phyloP scores from a whole-genome alignment of 495 filamentous ascomycete genomes.

The Tuber indicum region DNA sequence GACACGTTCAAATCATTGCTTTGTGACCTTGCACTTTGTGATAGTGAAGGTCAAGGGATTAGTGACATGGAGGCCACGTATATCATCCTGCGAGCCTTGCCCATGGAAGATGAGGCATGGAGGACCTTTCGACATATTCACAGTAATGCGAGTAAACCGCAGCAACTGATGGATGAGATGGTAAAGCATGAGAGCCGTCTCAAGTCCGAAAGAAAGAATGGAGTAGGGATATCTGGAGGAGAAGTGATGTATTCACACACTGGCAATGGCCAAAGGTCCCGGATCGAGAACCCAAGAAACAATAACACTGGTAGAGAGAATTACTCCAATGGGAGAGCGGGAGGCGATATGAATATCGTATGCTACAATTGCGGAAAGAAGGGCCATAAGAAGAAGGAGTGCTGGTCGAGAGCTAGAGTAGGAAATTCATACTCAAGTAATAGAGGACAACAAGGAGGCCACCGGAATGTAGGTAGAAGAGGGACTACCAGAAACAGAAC shows the following conservation, averaged over 20 bases:
- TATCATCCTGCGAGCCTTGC: background rate
- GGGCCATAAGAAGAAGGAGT: too few relatives aligned
- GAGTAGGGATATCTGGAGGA: background rate
- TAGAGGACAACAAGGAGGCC: too few relatives aligned
- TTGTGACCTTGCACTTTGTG: background rate
- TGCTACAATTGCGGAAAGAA: too few relatives aligned
- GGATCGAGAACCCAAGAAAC: fast-evolving
- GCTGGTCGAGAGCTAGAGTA: too few relatives aligned
- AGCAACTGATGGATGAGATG: background rate
- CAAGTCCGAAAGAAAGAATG: background rate
- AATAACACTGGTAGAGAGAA: background rate
- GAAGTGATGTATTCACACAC: background rate
- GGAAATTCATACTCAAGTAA: too few relatives aligned
- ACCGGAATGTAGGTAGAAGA: too few relatives aligned
- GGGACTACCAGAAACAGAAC: fast-evolving
- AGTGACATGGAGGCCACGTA: background rate
- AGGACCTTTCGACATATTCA: background rate
- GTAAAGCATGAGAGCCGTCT: background rate
- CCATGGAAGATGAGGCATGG: background rate
- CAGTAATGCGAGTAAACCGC: background rate
- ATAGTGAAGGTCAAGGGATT: background rate
- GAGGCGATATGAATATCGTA: background rate
- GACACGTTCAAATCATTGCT: background rate
- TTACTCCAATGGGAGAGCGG: background rate
- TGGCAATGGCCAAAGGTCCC: fast-evolving